Conservation (phyloP, 768 basidiomycete species). For the Exidia glandulosa region DNA sequence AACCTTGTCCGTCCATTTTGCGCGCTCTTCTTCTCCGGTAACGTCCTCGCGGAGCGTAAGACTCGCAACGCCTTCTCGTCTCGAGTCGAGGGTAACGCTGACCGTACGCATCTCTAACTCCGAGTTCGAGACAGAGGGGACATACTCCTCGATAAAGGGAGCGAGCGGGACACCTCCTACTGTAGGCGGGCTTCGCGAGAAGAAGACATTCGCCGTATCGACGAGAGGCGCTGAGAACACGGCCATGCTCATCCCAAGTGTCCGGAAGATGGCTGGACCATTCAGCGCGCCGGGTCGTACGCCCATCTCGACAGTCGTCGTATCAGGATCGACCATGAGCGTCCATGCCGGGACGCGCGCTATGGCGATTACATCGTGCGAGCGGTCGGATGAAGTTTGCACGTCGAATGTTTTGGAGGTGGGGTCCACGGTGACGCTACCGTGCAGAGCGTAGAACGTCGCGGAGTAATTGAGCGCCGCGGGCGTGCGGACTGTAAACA, state of each 20-base stretch:
- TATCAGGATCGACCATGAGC: not conserved
- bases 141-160: not conserved
- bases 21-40: not conserved
- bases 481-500: not conserved
- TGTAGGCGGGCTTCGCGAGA: not conserved
- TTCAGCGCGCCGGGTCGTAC: not conserved
- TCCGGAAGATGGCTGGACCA: not conserved
- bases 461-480: not conserved
- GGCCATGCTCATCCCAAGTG: not conserved
- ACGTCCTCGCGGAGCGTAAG: not conserved
- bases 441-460: not conserved
- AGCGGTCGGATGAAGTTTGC: not conserved
- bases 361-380: not conserved
- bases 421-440: not conserved
- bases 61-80: not conserved
- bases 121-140: too few relatives aligned
- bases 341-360: not conserved
- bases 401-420: not conserved
- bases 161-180: not conserved
- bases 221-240: not conserved
- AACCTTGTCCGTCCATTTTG: not conserved
- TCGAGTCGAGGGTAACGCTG: not conserved
- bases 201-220: not conserved
- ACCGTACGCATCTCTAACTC: too few relatives aligned
- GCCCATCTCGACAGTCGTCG: not conserved